These are phyloP conservation scores for Typha latifolia DNA, from an alignment of 176 grass and related monocot genomes.

Conservation along the genomic window DNA sequence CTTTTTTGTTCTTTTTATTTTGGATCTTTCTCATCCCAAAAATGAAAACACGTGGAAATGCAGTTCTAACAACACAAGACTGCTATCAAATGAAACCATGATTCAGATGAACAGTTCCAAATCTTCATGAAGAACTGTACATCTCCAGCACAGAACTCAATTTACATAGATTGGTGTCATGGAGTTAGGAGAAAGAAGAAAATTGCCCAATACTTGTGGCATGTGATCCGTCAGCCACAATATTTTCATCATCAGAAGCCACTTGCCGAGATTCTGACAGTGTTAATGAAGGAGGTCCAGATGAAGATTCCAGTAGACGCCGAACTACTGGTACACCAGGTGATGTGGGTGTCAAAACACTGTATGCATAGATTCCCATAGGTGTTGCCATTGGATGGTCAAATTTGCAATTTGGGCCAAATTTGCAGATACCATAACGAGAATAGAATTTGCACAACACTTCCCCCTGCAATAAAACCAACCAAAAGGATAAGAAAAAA, in stretches of 20 bases:
- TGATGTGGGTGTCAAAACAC: conserved; percentile 37
- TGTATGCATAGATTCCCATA: conserved; percentile 64
- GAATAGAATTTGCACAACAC: conserved; percentile 87
- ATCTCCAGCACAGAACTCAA: conserved; percentile 53
- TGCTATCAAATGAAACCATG: not conserved
- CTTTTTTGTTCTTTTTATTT: not conserved
- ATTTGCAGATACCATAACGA: conserved; percentile 98
- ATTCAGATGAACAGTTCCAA: conserved; percentile 17
- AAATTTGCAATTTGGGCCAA: conserved; percentile 93
- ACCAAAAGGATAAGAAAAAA: not conserved
- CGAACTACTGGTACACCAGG: conserved; percentile 35
- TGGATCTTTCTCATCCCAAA: not conserved
- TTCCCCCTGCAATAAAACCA: conserved; percentile 58
- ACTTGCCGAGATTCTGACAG: conserved; percentile 32
- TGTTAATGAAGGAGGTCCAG: conserved; percentile 25
- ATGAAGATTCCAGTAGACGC: conserved; percentile 47
- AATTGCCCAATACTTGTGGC: conserved; percentile 25
- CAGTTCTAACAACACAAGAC: not conserved
- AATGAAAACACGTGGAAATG: not conserved
- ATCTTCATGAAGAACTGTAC: conserved; percentile 40
- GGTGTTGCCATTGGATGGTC: conserved; percentile 85
- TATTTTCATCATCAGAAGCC: conserved; percentile 31
- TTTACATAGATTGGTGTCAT: conserved; percentile 69
- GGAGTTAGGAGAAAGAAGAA: conserved; percentile 28
- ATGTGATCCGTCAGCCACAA: conserved; percentile 35